Percentiles rank a stretch among this genome's conserved stretches.
Conservation (phyloP, 1,139 yeast genomes). For the Blastobotrys petasosporus region DNA sequence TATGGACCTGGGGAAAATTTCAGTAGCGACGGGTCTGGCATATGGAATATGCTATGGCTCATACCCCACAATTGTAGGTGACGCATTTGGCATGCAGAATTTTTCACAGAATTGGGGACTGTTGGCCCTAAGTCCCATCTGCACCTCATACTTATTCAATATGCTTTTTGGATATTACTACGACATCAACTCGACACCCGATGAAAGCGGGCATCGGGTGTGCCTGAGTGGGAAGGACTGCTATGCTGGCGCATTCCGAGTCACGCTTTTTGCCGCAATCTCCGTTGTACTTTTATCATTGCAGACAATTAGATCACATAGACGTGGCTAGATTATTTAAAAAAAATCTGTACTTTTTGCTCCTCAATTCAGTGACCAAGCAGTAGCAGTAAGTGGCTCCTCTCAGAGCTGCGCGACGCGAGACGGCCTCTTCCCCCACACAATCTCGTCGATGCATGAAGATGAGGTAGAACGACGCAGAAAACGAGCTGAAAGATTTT, state of each 20-base stretch:
- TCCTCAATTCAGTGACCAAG: too few species aligned
- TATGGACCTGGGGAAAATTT: conserved; percentile 44
- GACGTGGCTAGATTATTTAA: background rate
- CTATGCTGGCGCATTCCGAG: conserved; percentile 21
- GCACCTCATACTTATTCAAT: conserved; percentile 35
- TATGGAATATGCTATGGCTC: conserved; percentile 79
- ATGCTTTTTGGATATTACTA: conserved; percentile 36
- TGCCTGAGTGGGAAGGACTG: conserved; percentile 23
- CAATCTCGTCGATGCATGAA: background rate
- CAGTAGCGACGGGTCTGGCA: conserved; percentile 61
- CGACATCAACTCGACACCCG: conserved; percentile 28
- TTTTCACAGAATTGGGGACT: conserved; percentile 82
- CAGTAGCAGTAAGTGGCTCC: too few species aligned
- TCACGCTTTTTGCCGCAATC: conserved; percentile 22
- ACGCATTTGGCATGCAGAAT: conserved; percentile 62
- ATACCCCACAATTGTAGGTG: conserved; percentile 74
- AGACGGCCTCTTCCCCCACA: background rate
- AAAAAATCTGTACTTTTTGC: background rate
- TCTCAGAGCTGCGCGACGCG: too few species aligned
- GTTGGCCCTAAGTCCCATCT: conserved; percentile 39
- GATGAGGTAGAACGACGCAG: conserved; percentile 9
- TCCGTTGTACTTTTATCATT: conserved; percentile 15
- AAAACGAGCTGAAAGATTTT: conserved; percentile 11
- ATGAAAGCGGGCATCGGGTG: conserved; percentile 18
- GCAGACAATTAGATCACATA: conserved; percentile 5